Evolutionary conservation across 495 filamentous ascomycete species (phyloP), one percentile per base, ranked within the genome.

Genomic region (Terfezia boudieri): DNA sequence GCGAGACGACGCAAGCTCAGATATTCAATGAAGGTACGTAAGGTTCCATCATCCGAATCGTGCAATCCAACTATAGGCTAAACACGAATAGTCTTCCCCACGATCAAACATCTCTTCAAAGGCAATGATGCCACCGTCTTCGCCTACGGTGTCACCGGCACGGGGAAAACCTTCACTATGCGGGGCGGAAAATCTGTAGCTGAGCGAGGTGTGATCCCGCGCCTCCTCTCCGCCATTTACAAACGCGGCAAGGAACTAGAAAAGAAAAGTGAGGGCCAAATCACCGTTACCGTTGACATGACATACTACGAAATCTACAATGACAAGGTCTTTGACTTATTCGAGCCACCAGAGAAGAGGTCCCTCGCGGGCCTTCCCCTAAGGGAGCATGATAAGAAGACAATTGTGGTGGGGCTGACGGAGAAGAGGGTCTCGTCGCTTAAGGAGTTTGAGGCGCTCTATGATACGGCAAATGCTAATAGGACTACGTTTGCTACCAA

Each of bases 231-330:
- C 60, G 79, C 76, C 58, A 83, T 96, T 54, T 96, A 90, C 61
- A 75, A 89, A 55, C 71, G 83, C 37, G 81, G 81, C 43, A 80
- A 84, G 61, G 95, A 94, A 71, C 79, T 94, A 6, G 78, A 81
- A 55, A 94, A 90, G 64, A 88, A 95, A 59, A 78, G 79, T 49
- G 73, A 74, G 8, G 87, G 82, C 2, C 75, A 76, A 43, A 90
- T 79, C 0, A 73, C 71, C 2, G 86, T 93, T 46, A 71, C 76
- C 37, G 86, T 94, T 9, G 74, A 79, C 12, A 76, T 98, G 61
- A 89, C 83, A 41, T 98, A 98, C 69, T 98, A 94, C 69, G 90
- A 98, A 62, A 96, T 98, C 53, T 98, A 98, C 69, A 95, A 95
- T 65, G 84, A 90, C 67, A 86, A 85, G 66, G 88, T 98, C 7